Percentiles rank a stretch among this genome's conserved stretches.
These are phyloP conservation scores for Helianthus tuberosus DNA, from an alignment of 129 eudicot genomes.

Conservation along the genomic window DNA sequence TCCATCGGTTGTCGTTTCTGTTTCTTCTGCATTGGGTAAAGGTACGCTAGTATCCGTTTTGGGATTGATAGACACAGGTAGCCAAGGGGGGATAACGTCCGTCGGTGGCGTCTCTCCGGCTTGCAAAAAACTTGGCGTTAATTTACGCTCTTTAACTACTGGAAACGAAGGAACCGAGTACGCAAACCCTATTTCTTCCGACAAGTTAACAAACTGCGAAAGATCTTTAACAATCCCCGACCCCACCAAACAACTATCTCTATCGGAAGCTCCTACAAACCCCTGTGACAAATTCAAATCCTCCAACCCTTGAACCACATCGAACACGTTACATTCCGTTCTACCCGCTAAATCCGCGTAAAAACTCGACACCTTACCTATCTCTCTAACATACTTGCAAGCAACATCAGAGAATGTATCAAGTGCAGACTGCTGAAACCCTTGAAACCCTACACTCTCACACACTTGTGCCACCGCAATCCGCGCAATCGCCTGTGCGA, in stretches of 20 bases:
- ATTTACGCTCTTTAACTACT: slow-evolving; percentile 46
- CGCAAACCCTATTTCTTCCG: slow-evolving; percentile 71
- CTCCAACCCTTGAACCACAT: slow-evolving; percentile 79
- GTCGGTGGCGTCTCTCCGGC: slow-evolving; percentile 56
- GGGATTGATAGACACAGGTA: slow-evolving; percentile 70
- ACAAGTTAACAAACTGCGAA: slow-evolving; percentile 48
- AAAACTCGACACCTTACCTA: slow-evolving; percentile 57
- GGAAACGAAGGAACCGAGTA: slow-evolving; percentile 70
- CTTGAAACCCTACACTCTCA: slow-evolving; percentile 80
- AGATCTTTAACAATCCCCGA: slow-evolving; percentile 68
- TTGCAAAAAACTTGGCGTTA: slow-evolving; percentile 50
- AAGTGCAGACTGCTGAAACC: slow-evolving; percentile 79
- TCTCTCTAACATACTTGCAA: slow-evolving; percentile 57
- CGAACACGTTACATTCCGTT: slow-evolving; percentile 74
- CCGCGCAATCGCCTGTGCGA: slow-evolving; percentile 56
- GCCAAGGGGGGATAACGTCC: slow-evolving; percentile 77
- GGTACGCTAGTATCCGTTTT: slow-evolving; percentile 27
- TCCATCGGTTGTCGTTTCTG: slow-evolving; percentile 12
- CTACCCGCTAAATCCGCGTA: slow-evolving; percentile 67
- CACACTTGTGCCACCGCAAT: slow-evolving; percentile 85
- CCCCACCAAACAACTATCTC: slow-evolving; percentile 45
- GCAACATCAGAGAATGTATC: slow-evolving; percentile 66
- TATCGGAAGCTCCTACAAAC: slow-evolving; percentile 77
- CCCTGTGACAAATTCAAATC: slow-evolving; percentile 73
- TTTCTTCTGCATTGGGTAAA: slow-evolving; percentile 24